Evolutionary conservation across 768 basidiomycete species (phyloP), one percentile per base, ranked within the genome.

Genomic region (Neoboletus brunneissimus): DNA sequence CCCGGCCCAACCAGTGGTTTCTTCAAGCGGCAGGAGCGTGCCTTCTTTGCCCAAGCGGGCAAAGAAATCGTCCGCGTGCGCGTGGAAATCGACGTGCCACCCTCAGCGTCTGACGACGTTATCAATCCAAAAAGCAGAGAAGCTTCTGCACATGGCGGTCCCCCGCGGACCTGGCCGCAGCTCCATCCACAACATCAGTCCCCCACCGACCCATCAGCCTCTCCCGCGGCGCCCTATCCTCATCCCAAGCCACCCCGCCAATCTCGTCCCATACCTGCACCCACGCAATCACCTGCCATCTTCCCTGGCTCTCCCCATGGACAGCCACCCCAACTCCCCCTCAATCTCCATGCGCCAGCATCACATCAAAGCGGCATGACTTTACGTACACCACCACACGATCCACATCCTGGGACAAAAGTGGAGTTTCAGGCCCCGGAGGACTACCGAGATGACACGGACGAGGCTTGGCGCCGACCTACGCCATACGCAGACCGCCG

Each of bases 31-130:
- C 86, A 91, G 69, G 89, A 91, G 63, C 86, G 88, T 53, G 86
- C 85, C 9, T 91, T 89, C 71, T 91, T 91, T 60, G 87, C 88
- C 1, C 83, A 88, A 63, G 86, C 86, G 0, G 89, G 88, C 23
- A 85, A 82, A 57, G 88, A 89, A 69, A 88, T 90, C 61, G 82
- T 90, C 41, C 84, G 88, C 27, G 85, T 88, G 29, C 80, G 85
- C 25, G 80, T 89, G 40, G 88, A 89, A 67, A 77, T 88, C 53
- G 88, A 88, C 69, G 69, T 85, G 18, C 66, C 71, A 20, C 73
- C 55, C 37, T 35, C 60, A 18, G 23, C 61, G 2, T 43, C 56
- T 10, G 67, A 64, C 48, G 63, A 61, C 37, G 22, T 40, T 20
- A 55, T 72, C 43, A 49, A 34, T 62, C 52, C 74, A 73, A 59